phyloP scores from a whole-genome alignment of 192 early-diverging fungal species.

The Spizellomyces punctatus region DNA sequence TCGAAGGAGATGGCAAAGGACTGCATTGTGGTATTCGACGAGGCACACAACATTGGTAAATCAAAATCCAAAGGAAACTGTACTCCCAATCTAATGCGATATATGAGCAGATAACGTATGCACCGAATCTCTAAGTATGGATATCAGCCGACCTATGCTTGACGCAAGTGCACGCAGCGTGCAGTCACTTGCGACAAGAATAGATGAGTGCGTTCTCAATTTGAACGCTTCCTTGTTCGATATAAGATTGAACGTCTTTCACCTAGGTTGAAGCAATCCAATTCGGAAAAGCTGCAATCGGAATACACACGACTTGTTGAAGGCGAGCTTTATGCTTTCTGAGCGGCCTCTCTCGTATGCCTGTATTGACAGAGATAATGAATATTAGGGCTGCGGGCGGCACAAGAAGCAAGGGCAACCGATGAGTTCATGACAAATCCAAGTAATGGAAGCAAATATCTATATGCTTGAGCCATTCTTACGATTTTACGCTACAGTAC shows the following conservation, averaged over 20 bases:
- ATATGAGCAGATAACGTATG: constrained; percentile 89
- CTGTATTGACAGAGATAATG: neutral
- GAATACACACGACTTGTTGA: constrained; percentile 93
- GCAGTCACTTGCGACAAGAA: constrained; percentile 63
- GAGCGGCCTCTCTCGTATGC: neutral
- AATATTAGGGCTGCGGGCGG: constrained; percentile 68
- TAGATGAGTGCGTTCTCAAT: constrained; percentile 64
- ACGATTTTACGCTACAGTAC: constrained; percentile 43
- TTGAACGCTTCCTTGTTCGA: neutral
- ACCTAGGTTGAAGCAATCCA: constrained; percentile 72
- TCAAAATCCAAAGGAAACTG: neutral
- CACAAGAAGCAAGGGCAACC: constrained; percentile 73
- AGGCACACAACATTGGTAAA: constrained; percentile 97
- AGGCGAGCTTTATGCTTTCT: constrained; percentile 40
- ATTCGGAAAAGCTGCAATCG: constrained; percentile 83
- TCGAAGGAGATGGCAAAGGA: constrained; percentile 94
- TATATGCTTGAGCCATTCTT: neutral
- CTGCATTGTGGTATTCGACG: constrained; percentile 98
- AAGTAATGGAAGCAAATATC: constrained; percentile 26
- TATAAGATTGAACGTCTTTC: neutral
- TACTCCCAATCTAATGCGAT: neutral
- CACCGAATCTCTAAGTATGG: constrained; percentile 95
- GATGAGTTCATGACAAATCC: constrained; percentile 93
- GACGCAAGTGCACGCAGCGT: constrained; percentile 88
- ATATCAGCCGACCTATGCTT: constrained; percentile 86